Percentiles rank a stretch among this genome's conserved stretches.
These are phyloP conservation scores for Scytalidium sp. DNA, from an alignment of 2,329 filamentous ascomycete species.

Conservation along the genomic window DNA sequence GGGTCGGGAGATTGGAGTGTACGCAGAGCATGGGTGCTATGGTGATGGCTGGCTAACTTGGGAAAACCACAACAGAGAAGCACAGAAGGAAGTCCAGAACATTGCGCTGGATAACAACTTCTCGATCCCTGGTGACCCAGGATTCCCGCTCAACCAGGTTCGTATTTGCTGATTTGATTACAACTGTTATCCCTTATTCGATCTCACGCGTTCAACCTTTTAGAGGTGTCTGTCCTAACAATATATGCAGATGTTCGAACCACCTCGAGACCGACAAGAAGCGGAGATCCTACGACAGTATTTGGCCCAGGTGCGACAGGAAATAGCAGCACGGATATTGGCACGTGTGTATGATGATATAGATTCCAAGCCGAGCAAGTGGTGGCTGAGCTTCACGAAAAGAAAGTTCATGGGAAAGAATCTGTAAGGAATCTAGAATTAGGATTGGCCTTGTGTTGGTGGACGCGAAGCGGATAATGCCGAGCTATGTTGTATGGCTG, in stretches of 20 bases:
- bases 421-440: conserved; percentile 47
- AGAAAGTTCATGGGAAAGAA: conserved; percentile 99
- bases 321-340: conserved; percentile 78
- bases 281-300: conserved; percentile 88
- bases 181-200: not conserved
- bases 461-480: not conserved
- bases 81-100: conserved; percentile 78
- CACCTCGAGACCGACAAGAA: conserved; percentile 81
- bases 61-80: conserved; percentile 34
- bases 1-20: not conserved
- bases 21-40: not conserved
- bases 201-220: not conserved
- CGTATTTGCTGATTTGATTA: too few relatives aligned
- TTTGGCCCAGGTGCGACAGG: conserved; percentile 88
- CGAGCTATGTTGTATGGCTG: not conserved
- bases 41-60: conserved; percentile 4
- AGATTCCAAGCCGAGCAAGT: conserved; percentile 72
- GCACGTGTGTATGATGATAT: conserved; percentile 84
- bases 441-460: not conserved
- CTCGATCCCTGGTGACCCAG: conserved; percentile 88
- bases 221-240: not conserved
- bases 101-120: conserved; percentile 91
- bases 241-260: conserved; percentile 93
- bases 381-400: conserved; percentile 99
- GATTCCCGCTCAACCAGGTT: conserved; percentile 88